Percentiles rank a stretch among this genome's conserved stretches.
Conservation (phyloP, 2,329 filamentous ascomycete species). For the Ascochyta lentis region DNA sequence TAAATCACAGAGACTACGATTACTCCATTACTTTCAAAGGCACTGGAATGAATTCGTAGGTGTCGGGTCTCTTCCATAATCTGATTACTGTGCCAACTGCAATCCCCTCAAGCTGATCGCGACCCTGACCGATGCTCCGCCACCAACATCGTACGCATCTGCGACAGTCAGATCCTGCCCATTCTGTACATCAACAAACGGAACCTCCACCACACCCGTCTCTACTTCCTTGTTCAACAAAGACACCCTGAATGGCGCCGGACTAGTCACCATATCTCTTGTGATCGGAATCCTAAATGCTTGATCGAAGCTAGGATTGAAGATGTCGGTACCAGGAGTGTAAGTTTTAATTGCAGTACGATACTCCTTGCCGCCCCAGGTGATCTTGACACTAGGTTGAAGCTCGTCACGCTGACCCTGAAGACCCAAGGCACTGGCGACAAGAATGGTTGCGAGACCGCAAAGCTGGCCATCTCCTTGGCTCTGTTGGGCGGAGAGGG, state of each 20-base stretch:
- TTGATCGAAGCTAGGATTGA: slow-evolving; percentile 58
- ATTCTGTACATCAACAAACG: slow-evolving; percentile 35
- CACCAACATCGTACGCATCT: slow-evolving; percentile 36
- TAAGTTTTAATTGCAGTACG: slow-evolving; percentile 53
- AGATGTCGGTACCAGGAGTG: slow-evolving; percentile 56
- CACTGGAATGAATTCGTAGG: too few species aligned
- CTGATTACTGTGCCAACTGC: slow-evolving; percentile 20
- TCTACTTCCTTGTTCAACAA: slow-evolving; percentile 39
- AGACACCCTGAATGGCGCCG: slow-evolving; percentile 32
- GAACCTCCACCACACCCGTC: slow-evolving; percentile 34
- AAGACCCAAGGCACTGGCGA: slow-evolving; percentile 54
- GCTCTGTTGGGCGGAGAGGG: slow-evolving; percentile 39
- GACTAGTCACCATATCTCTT: slow-evolving; percentile 34
- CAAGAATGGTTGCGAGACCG: slow-evolving; percentile 54
- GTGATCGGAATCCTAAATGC: slow-evolving; percentile 55
- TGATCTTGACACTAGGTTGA: slow-evolving; percentile 55
- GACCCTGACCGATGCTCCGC: slow-evolving; percentile 31
- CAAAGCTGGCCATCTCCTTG: slow-evolving; percentile 40
- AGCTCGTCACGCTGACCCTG: slow-evolving; percentile 53
- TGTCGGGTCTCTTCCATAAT: too few species aligned
- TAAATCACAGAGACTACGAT: too few species aligned
- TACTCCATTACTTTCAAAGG: too few species aligned
- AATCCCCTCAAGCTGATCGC: slow-evolving; percentile 35
- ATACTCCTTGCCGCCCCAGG: slow-evolving; percentile 53
- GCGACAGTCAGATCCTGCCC: slow-evolving; percentile 30